Base-by-base conservation (phyloP, 1,284 basidiomycete genomes). In the Apiotrichum veenhuisii region DNA sequence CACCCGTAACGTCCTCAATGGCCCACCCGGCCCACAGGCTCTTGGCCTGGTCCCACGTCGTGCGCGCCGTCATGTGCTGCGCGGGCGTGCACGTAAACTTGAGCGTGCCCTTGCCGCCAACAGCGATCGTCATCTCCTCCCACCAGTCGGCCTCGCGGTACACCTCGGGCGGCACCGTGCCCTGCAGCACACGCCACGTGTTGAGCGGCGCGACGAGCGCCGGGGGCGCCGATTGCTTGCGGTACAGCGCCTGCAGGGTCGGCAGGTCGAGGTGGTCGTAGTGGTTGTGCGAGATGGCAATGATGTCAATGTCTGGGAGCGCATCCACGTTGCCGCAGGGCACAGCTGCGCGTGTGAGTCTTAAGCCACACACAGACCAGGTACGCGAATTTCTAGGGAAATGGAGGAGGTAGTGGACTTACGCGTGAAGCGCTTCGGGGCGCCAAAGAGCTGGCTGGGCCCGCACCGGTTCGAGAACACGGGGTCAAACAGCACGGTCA, bases 121-220 rank as follows among this genome's bases (percentile, higher is more conserved):
- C 70, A 0, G 33, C 51, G 11, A 73, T 54, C 10, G 53, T 51
- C 12, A 65, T 46, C 9, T 59, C 63, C 58, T 85, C 83, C 84
- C 86, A 87, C 87, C 87, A 89, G 73, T 88, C 87, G 59, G 87
- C 77, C 65, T 82, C 82, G 59, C 85, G 81, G 18, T 83, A 77
- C 38, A 50, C n/a, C n/a, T 50, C 18, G 77, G 76, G 34, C 57
- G 66, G 44, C 2, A 69, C 48, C 2, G 53, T 56, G 80, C 69
- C 44, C 68, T 75, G 50, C n/a, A 76, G 64, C 67, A 84, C 82
- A 66, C 78, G 82, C 7, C 67, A 50, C 0, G 71, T 79, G 75
- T 87, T 88, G 27, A 88, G 79, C 0, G 85, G 83, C 0, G 84
- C 81, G 67, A 87, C 85, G 63, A 84, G 82, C 0, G 84, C 84